Base-by-base conservation (phyloP, 306 rosid genomes). In the Sechiopsis laciniata region DNA sequence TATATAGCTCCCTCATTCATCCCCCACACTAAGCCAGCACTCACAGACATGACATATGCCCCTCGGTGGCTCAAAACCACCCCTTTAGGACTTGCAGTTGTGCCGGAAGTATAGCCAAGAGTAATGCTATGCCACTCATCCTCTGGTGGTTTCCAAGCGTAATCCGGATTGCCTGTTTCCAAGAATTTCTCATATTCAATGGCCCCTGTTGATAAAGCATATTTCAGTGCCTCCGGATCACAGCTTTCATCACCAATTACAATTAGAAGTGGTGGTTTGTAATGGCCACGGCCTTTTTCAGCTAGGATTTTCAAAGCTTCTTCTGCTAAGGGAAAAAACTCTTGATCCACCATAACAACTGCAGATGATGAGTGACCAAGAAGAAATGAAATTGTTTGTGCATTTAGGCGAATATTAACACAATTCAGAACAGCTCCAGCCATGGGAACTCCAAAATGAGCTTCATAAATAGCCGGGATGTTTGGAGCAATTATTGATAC, bases 41-140 rank as follows among this genome's bases (percentile, higher is more conserved):
- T 78, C 79, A 87, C 35, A 35, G 88, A 72, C 90, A 87, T 87
- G 68, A 82, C 51, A 78, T 90, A 89, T 0, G 99, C 96, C 67
- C 99, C 99, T 14, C 99, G 89, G 73, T 94, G 97, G 75, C 87
- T 87, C 78, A 94, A 81, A 4, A 94, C 97, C 73, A 94, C 99
- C 5, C 99, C 99, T 79, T 94, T 94, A 0, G 99, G 99, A 78
- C 92, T 94, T 58, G 99, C 87, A 1, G 99, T 94, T 11, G 97
- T 91, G 8, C 97, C 99, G 9, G 99, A 94, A 8, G 99, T 94
- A 78, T 94, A 94, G 60, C 96, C 96, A 84, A 94, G 79, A 61
- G 97, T 55, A 79, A 94, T 91, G 84, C 99, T 94, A 84, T 91
- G 97, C 96, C 99, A 94, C 90, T 94, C 99, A 78, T 94, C 99